These are phyloP conservation scores for Cochlearia excelsa DNA, from an alignment of 345 rosid species.

Conservation along the genomic window DNA sequence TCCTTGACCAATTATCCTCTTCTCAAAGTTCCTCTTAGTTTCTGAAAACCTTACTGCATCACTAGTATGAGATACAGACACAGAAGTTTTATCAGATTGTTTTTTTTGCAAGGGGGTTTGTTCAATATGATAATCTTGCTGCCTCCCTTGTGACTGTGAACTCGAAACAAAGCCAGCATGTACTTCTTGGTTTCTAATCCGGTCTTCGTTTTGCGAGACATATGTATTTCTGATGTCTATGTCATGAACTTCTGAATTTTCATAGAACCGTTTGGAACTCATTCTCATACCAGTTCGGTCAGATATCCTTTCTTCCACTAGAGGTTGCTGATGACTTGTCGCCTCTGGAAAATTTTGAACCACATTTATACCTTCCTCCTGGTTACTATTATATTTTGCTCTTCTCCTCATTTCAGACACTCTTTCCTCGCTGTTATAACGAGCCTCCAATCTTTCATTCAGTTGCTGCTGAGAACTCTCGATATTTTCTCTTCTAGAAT, in stretches of 20 bases:
- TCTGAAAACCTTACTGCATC: conserved; percentile 35
- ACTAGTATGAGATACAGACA: conserved; percentile 39
- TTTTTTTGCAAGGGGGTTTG: conserved; percentile 36
- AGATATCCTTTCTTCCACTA: conserved; percentile 37
- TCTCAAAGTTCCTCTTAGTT: conserved; percentile 45
- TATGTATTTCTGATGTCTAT: conserved; percentile 36
- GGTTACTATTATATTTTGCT: conserved; percentile 42
- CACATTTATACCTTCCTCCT: conserved; percentile 38
- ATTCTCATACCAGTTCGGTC: conserved; percentile 38
- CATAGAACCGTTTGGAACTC: conserved; percentile 39
- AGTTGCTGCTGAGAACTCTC: conserved; percentile 35
- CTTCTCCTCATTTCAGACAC: conserved; percentile 43
- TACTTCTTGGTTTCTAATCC: conserved; percentile 41
- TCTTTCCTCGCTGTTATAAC: conserved; percentile 38
- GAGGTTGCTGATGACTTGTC: conserved; percentile 35
- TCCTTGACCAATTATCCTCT: conserved; percentile 46
- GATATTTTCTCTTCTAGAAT: conserved; percentile 30
- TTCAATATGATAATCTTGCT: conserved; percentile 37
- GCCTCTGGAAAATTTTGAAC: conserved; percentile 34
- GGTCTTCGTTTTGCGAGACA: conserved; percentile 39
- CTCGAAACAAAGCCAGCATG: conserved; percentile 32
- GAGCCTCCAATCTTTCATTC: conserved; percentile 37
- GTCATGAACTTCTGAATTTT: conserved; percentile 35
- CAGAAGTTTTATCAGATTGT: conserved; percentile 46
- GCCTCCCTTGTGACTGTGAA: conserved; percentile 39